phyloP scores from a whole-genome alignment of 495 filamentous ascomycete species.

The Aspergillus hancockii region DNA sequence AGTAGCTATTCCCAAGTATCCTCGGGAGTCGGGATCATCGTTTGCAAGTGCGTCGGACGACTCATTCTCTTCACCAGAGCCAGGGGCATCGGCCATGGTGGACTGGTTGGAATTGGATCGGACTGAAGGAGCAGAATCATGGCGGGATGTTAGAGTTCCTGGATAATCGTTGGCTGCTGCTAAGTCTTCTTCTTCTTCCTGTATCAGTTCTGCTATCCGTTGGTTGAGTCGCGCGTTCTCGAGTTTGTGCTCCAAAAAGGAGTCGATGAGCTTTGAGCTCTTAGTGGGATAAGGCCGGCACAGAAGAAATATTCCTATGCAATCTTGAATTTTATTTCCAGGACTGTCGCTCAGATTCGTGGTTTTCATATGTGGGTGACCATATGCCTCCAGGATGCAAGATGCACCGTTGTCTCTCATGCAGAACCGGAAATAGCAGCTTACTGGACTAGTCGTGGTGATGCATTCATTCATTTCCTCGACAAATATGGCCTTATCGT shows the following conservation, averaged over 20 bases:
- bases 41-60: conserved; percentile 58
- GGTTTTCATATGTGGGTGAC: conserved; percentile 78
- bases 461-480: conserved; percentile 92
- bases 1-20: conserved; percentile 68
- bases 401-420: conserved; percentile 68
- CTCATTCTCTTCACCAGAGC: conserved; percentile 30
- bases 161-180: conserved; percentile 8
- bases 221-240: conserved; percentile 88
- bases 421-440: conserved; percentile 87
- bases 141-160: conserved; percentile 7
- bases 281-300: conserved; percentile 88
- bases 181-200: conserved; percentile 75
- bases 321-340: conserved; percentile 51
- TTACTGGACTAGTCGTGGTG: conserved; percentile 71
- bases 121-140: background rate
- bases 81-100: conserved; percentile 10
- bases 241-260: conserved; percentile 95
- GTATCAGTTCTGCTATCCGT: conserved; percentile 79
- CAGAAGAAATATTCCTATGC: conserved; percentile 92
- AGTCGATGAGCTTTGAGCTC: conserved; percentile 81
- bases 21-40: conserved; percentile 70
- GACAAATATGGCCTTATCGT: conserved; percentile 83
- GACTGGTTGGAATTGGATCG: background rate
- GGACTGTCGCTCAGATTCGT: conserved; percentile 25
- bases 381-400: conserved; percentile 83